Evolutionary conservation across 495 filamentous ascomycete genomes (phyloP).

Genomic region (Oidiodendron maius): DNA sequence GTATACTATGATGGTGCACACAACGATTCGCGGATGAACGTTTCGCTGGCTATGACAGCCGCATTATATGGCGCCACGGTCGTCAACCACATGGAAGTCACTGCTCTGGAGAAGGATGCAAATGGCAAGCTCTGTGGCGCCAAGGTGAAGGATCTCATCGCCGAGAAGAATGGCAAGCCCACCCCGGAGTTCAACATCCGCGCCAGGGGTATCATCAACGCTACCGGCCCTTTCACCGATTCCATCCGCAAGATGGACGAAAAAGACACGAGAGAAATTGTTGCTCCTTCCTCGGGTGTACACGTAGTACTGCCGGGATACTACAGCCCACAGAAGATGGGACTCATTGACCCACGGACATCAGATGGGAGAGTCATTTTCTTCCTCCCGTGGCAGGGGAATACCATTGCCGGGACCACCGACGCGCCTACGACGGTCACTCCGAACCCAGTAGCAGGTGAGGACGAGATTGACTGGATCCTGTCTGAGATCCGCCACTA

Average conservation of each 20-base stretch:
- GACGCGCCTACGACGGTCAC: slow-evolving; percentile 79
- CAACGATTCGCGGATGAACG: slow-evolving; percentile 98
- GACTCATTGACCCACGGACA: slow-evolving; percentile 88
- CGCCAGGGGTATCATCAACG: slow-evolving; percentile 93
- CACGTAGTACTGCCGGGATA: slow-evolving; percentile 95
- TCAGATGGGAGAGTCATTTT: slow-evolving; percentile 97
- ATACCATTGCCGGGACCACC: slow-evolving; percentile 96
- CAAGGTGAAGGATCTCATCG: slow-evolving; percentile 66
- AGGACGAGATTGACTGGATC: slow-evolving; percentile 94
- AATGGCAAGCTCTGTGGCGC: slow-evolving; percentile 78
- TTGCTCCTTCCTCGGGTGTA: slow-evolving; percentile 88
- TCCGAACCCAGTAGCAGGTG: slow-evolving; percentile 79
- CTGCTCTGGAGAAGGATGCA: slow-evolving; percentile 70
- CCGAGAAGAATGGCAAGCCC: slow-evolving; percentile 42
- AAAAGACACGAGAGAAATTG: slow-evolving; percentile 70
- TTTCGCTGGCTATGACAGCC: slow-evolving; percentile 91
- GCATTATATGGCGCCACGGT: slow-evolving; percentile 90
- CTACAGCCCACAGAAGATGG: slow-evolving; percentile 93
- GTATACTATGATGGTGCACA: slow-evolving; percentile 99
- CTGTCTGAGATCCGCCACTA: slow-evolving; percentile 85
- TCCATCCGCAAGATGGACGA: slow-evolving; percentile 86
- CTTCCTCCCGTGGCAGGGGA: slow-evolving; percentile 99
- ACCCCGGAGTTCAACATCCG: slow-evolving; percentile 64
- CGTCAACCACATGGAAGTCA: slow-evolving; percentile 91
- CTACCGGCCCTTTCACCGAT: slow-evolving; percentile 94